These are phyloP conservation scores for Sclerotinia trifoliorum DNA, from an alignment of 2,329 filamentous ascomycete species.

Conservation along the genomic window DNA sequence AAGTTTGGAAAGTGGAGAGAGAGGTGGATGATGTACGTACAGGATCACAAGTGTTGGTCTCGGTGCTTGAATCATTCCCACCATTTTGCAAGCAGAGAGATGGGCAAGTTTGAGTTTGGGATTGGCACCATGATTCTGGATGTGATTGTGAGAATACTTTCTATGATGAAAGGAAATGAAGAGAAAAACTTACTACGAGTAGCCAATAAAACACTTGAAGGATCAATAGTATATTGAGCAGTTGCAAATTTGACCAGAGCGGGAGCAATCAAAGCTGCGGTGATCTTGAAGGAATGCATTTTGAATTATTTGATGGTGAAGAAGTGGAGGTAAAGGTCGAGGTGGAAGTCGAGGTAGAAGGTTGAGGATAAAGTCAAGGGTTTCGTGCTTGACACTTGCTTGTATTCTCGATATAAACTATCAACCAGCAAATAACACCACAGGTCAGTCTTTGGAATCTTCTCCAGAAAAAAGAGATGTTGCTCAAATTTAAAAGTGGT, in stretches of 20 bases:
- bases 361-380: neutral
- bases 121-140: slow-evolving; percentile 62
- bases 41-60: slow-evolving; percentile 65
- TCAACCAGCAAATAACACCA: neutral
- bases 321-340: too few species aligned
- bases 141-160: slow-evolving; percentile 25
- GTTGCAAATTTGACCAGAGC: slow-evolving; percentile 47
- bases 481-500: slow-evolving; percentile 22
- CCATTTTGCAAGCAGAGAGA: slow-evolving; percentile 65
- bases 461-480: neutral
- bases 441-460: slow-evolving; percentile 3
- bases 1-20: neutral
- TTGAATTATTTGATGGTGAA: slow-evolving; percentile 12
- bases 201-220: slow-evolving; percentile 54
- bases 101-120: slow-evolving; percentile 64
- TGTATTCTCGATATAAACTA: neutral
- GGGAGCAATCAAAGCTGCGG: slow-evolving; percentile 47
- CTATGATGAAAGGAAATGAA: neutral
- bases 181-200: slow-evolving; percentile 40
- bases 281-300: slow-evolving; percentile 56
- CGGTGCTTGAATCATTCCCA: slow-evolving; percentile 47
- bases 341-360: neutral
- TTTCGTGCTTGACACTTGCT: neutral
- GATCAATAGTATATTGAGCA: slow-evolving; percentile 62
- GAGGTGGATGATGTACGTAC: slow-evolving; percentile 45